phyloP scores from a whole-genome alignment of 352 stramenopile genomes.

The Pythium rishiriense region DNA sequence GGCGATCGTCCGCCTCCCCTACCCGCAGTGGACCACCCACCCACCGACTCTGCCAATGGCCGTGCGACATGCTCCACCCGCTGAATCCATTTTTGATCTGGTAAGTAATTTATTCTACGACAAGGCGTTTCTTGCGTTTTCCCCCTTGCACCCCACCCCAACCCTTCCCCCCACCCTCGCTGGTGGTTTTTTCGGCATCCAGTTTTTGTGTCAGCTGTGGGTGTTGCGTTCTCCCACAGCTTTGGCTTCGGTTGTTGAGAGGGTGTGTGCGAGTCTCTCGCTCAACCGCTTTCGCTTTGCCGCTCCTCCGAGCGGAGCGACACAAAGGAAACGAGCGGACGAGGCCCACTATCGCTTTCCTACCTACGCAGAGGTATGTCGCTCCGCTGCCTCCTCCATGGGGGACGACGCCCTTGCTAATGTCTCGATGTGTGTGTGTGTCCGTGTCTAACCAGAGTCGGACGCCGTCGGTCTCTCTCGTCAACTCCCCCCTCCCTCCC shows the following conservation, averaged over 20 bases:
- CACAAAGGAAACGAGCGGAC: constrained; percentile 8
- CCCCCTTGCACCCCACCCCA: constrained; percentile 1
- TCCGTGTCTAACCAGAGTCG: constrained; percentile 9
- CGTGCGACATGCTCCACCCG: constrained; percentile 13
- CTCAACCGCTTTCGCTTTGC: background rate
- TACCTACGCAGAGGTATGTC: constrained; percentile 24
- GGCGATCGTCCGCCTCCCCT: constrained; percentile 36
- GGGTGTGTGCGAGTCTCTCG: constrained; percentile 2
- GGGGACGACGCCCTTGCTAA: background rate
- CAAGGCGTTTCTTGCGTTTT: constrained; percentile 28
- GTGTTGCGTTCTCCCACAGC: background rate
- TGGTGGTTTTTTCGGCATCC: constrained; percentile 9
- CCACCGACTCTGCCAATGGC: background rate
- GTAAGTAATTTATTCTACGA: constrained; percentile 26
- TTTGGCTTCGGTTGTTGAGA: background rate
- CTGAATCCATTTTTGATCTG: constrained; percentile 6
- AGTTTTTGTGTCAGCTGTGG: constrained; percentile 12
- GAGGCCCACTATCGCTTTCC: constrained; percentile 18
- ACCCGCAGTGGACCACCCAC: constrained; percentile 17
- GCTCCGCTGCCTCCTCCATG: background rate
- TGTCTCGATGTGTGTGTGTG: background rate
- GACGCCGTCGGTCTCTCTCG: constrained; percentile 22
- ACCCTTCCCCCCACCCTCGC: constrained; percentile 2
- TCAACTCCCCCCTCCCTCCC: constrained; percentile 2
- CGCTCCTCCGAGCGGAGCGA: background rate